Base-by-base conservation (phyloP, 2,329 filamentous ascomycete species). In the Fusarium praegraminearum region DNA sequence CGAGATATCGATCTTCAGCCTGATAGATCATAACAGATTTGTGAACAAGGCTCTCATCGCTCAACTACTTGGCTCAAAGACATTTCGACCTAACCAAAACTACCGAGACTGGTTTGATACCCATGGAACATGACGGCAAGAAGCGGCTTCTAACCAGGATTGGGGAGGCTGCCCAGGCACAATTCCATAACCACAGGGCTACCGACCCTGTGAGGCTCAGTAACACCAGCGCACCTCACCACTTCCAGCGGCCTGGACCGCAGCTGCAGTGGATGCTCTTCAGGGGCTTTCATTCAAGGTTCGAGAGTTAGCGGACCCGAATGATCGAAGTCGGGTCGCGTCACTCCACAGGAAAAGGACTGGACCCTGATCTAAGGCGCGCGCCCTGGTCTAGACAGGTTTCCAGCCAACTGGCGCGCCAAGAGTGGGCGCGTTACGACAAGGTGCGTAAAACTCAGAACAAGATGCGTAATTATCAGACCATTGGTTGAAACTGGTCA, bases 371-470 rank as follows among this genome's bases (percentile, higher is more conserved):
- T 65, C 61, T 60, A 26, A 67, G 40, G 57, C 62, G 40, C 45
- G 47, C 47, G 44, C 43, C 50, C 44, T 66, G 50, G 22, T 51
- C 60, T 51, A 61, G 59, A 53, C 50, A 56, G 50, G 13, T 36
- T 33, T 50, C 51, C 26, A 22, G 22, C 35, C 32, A 30, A 49
- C 44, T 55, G 52, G 52, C 52, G 52, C 52, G 52, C 52, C 44
- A 15, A 52, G n/a, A 3, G 16, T 47, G 20, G 49, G 62, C 47
- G 45, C 49, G 65, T 24, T 51, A 20, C 24, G 44, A 4, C 12
- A 2, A 6, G 24, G 43, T 73, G 65, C 73, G 73, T 75, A 75
- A 72, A 65, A 67, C 2, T 74, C 56, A 69, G 54, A 70, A 71
- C 47, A 28, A 33, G 26, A n/a, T 75, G 65, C 73, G 73, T 73